Evolutionary conservation across 1,139 yeast genomes (phyloP).

Genomic region (Pichia terricola): DNA sequence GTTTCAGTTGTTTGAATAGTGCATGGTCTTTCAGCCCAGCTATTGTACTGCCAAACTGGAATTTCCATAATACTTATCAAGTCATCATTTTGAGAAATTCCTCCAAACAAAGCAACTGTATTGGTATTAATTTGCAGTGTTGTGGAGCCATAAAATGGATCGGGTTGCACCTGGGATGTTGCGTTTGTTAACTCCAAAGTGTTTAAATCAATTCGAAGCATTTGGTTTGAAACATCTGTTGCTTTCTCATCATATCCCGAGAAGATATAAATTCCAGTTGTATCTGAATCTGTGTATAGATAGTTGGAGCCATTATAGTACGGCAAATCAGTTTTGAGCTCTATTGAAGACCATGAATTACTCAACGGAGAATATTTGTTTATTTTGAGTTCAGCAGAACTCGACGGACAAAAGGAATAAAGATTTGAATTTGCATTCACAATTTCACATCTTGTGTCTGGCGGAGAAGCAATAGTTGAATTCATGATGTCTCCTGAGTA

Average conservation of each 20-base stretch:
- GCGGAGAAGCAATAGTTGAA: constrained; percentile 17
- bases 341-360: constrained; percentile 21
- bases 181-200: constrained; percentile 27
- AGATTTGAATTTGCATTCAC: constrained; percentile 13
- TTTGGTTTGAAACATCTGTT: constrained; percentile 24
- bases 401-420: constrained; percentile 17
- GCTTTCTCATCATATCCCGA: constrained; percentile 31
- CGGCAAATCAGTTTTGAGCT: constrained; percentile 10
- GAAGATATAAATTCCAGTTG: constrained; percentile 34
- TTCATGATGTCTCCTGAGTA: constrained; percentile 17
- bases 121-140: constrained; percentile 24
- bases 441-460: constrained; percentile 18
- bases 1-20: constrained; percentile 19
- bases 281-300: constrained; percentile 30
- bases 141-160: constrained; percentile 40
- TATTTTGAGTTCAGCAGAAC: neutral
- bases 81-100: constrained; percentile 36
- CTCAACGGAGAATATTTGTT: constrained; percentile 15
- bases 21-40: constrained; percentile 47
- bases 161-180: constrained; percentile 38
- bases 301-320: constrained; percentile 28
- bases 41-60: constrained; percentile 48
- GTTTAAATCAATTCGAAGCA: constrained; percentile 29
- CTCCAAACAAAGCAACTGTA: constrained; percentile 42
- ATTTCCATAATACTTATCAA: constrained; percentile 56